Evolutionary conservation across 1,139 yeast genomes (phyloP).

Genomic region (Suhomyces choctaworum): DNA sequence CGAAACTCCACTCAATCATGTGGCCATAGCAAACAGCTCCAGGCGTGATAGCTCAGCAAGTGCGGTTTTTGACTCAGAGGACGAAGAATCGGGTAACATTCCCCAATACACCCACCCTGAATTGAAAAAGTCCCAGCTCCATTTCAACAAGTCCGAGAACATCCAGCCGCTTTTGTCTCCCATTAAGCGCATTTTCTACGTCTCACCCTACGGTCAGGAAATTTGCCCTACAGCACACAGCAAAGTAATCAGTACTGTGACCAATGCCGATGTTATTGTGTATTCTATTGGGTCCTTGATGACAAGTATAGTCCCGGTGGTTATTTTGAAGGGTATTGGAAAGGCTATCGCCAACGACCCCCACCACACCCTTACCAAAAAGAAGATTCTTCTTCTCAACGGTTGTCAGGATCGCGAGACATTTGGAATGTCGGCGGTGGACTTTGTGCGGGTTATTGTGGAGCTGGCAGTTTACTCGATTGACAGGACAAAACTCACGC

Average conservation of each 20-base stretch:
- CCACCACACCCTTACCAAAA: constrained; percentile 26
- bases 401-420: constrained; percentile 81
- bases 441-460: constrained; percentile 56
- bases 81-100: constrained; percentile 55
- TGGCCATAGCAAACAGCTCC: constrained; percentile 14
- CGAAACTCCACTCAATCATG: constrained; percentile 22
- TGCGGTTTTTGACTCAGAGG: constrained; percentile 21
- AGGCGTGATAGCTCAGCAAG: constrained; percentile 5
- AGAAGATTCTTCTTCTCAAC: constrained; percentile 61
- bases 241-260: constrained; percentile 56
- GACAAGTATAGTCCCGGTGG: constrained; percentile 81
- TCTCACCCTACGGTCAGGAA: constrained; percentile 87
- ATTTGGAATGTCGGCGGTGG: constrained; percentile 59
- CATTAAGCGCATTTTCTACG: constrained; percentile 70
- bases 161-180: constrained; percentile 72
- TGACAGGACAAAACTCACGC: constrained; percentile 14
- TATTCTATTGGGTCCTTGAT: constrained; percentile 86
- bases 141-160: constrained; percentile 57
- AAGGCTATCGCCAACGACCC: constrained; percentile 48
- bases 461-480: constrained; percentile 49
- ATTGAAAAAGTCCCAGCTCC: constrained; percentile 68
- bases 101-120: constrained; percentile 84
- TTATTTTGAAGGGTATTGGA: constrained; percentile 74
- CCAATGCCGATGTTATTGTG: constrained; percentile 56
- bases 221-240: constrained; percentile 75